Conservation (phyloP, 1,139 yeast genomes). For the Sugiyamaella pinicola region DNA sequence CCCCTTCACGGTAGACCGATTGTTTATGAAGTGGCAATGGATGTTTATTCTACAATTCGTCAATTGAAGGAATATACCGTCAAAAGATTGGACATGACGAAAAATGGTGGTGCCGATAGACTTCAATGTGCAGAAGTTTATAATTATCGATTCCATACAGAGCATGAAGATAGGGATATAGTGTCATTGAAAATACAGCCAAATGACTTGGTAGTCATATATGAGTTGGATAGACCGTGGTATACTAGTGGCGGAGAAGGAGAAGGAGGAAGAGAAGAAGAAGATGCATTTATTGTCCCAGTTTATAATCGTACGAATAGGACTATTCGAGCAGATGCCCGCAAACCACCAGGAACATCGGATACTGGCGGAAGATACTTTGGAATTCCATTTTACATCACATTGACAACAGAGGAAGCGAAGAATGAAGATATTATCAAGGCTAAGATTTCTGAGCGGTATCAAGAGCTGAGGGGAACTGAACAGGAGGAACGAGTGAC, state of each 20-base stretch:
- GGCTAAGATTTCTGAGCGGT: constrained; percentile 47
- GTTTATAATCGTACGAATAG: constrained; percentile 60
- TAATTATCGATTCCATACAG: constrained; percentile 66
- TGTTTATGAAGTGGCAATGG: constrained; percentile 58
- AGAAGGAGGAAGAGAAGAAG: constrained; percentile 29
- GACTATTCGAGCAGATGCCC: constrained; percentile 40
- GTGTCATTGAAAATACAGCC: constrained; percentile 67
- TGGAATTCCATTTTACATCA: constrained; percentile 76
- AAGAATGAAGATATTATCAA: constrained; percentile 58
- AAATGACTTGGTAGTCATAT: constrained; percentile 67
- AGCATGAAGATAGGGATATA: constrained; percentile 65
- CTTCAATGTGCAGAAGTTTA: constrained; percentile 73
- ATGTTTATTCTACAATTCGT: constrained; percentile 63
- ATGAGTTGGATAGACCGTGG: constrained; percentile 51
- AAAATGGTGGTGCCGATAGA: constrained; percentile 35
- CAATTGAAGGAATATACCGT: constrained; percentile 67
- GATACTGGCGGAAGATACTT: constrained; percentile 46
- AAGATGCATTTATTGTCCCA: constrained; percentile 61
- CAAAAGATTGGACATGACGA: constrained; percentile 19
- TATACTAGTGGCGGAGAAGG: constrained; percentile 30
- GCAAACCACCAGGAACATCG: constrained; percentile 31
- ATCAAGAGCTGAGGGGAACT: constrained; percentile 15
- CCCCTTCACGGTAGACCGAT: constrained; percentile 56
- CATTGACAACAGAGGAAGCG: constrained; percentile 53
- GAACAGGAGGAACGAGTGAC: background rate